These are phyloP conservation scores for Sequoia sempervirens DNA, from an alignment of 75 land plant species.

Conservation along the genomic window DNA sequence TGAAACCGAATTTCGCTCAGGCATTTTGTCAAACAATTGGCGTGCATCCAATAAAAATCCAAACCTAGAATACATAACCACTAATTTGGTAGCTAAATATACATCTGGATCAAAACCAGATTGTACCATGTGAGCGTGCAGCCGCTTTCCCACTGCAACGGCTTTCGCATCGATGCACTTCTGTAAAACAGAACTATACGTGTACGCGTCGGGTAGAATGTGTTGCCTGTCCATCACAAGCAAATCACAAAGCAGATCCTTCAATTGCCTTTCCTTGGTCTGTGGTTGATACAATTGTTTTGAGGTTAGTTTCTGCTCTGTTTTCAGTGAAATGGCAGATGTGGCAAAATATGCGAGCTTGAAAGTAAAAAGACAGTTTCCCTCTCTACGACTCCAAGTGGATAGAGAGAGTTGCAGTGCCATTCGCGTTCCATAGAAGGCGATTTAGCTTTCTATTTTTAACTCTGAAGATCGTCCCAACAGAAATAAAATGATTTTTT, in stretches of 20 bases:
- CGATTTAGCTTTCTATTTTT: too few species aligned
- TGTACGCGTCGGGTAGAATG: not conserved
- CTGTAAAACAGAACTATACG: not conserved
- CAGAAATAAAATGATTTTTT: too few species aligned
- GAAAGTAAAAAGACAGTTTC: not conserved
- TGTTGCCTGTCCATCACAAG: not conserved
- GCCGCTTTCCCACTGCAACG: not conserved
- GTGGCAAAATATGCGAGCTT: not conserved
- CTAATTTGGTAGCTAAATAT: constrained; percentile 5
- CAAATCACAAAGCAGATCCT: not conserved
- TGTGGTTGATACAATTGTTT: not conserved
- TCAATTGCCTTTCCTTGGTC: not conserved
- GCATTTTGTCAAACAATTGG: constrained; percentile 17
- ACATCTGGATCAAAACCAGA: constrained; percentile 1
- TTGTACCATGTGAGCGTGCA: constrained; percentile 2
- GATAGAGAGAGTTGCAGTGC: not conserved
- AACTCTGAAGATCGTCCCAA: too few species aligned
- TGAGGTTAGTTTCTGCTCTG: not conserved
- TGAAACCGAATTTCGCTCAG: constrained; percentile 21
- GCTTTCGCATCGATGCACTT: constrained; percentile 5
- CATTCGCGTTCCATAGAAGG: not conserved
- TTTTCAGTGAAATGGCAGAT: not conserved
- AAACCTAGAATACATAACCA: constrained; percentile 4
- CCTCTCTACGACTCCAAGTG: not conserved
- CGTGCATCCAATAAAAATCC: constrained; percentile 15